These are phyloP conservation scores for Nectriaceae sp. DNA, from an alignment of 2,329 filamentous ascomycete species.

Conservation along the genomic window DNA sequence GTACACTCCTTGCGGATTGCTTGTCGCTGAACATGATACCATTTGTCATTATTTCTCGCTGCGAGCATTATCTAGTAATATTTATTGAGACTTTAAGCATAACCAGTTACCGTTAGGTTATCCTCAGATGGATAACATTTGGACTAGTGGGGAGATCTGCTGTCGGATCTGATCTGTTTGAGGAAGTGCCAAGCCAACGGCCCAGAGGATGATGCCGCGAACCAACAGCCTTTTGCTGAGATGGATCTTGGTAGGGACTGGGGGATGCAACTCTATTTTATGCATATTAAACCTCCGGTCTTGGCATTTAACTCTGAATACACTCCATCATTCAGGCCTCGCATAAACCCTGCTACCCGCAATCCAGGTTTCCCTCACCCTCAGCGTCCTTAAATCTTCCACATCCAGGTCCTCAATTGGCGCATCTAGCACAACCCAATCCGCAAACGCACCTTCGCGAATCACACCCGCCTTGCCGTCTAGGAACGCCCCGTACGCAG, in stretches of 20 bases:
- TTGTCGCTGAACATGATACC: too few species aligned
- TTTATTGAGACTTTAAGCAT: too few species aligned
- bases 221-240: too few species aligned
- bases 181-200: too few species aligned
- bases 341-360: slow-evolving; percentile 54
- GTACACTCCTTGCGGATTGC: too few species aligned
- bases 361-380: slow-evolving; percentile 69
- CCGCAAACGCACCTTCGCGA: slow-evolving; percentile 61
- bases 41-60: too few species aligned
- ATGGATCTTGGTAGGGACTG: background rate
- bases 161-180: too few species aligned
- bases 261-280: background rate
- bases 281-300: slow-evolving; percentile 7
- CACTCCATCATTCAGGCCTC: slow-evolving; percentile 3
- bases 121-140: too few species aligned
- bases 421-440: slow-evolving; percentile 70
- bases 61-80: too few species aligned
- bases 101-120: too few species aligned
- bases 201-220: too few species aligned
- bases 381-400: slow-evolving; percentile 54
- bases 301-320: slow-evolving; percentile 3
- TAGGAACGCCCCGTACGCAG: slow-evolving; percentile 60
- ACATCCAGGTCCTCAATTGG: slow-evolving; percentile 52
- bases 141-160: too few species aligned
- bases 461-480: slow-evolving; percentile 63